phyloP scores from a whole-genome alignment of 2,329 filamentous ascomycete species.

The Harringtonia lauricola region DNA sequence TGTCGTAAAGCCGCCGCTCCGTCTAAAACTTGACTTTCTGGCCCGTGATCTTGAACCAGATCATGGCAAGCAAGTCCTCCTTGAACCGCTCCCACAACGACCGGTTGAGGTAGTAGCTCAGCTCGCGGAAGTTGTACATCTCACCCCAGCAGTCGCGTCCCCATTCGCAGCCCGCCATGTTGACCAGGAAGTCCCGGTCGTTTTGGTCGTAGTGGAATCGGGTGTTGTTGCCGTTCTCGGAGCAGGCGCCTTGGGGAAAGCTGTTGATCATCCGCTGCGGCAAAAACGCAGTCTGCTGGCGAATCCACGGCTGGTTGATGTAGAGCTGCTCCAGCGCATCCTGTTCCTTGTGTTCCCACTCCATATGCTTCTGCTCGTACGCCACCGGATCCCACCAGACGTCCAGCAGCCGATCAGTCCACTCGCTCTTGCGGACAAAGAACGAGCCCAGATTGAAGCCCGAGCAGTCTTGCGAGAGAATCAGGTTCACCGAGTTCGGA shows the following conservation, averaged over 20 bases:
- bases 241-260: constrained; percentile 84
- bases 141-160: constrained; percentile 95
- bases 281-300: constrained; percentile 78
- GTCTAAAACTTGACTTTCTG: constrained; percentile 43
- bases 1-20: background rate
- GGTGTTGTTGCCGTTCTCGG: constrained; percentile 62
- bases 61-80: constrained; percentile 49
- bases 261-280: constrained; percentile 89
- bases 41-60: constrained; percentile 55
- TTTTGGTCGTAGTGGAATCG: constrained; percentile 76
- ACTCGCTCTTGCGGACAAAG: constrained; percentile 74
- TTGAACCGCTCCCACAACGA: constrained; percentile 69
- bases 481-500: constrained; percentile 68
- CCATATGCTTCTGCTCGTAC: constrained; percentile 98
- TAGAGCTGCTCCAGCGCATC: constrained; percentile 92
- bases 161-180: constrained; percentile 98
- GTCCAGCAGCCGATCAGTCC: constrained; percentile 86
- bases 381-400: constrained; percentile 98
- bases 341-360: constrained; percentile 98
- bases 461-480: constrained; percentile 86
- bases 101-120: constrained; percentile 83
- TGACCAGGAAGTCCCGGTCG: constrained; percentile 88
- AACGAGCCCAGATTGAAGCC: constrained; percentile 97
- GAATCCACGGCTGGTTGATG: constrained; percentile 81
- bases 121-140: constrained; percentile 89